Evolutionary conservation across 257 asterid genomes (phyloP).

Genomic region (Solanum bulbocastanum): DNA sequence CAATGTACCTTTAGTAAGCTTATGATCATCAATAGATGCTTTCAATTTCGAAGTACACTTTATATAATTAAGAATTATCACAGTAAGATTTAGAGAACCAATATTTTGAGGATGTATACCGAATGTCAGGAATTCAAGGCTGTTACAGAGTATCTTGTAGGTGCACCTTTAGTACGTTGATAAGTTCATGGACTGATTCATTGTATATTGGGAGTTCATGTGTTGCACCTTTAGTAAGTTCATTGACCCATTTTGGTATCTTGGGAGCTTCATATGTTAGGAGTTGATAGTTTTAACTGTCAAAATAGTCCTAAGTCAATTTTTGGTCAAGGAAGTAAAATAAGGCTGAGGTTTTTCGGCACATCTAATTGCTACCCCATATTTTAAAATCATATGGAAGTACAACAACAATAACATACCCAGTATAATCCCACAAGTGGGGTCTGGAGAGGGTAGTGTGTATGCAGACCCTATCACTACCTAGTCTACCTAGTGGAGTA

Average conservation of each 20-base stretch:
- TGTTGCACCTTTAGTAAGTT: neutral
- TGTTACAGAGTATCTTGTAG: neutral
- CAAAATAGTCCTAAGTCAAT: neutral
- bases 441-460: neutral
- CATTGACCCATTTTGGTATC: neutral
- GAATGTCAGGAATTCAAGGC: neutral
- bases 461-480: neutral
- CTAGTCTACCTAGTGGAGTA: neutral
- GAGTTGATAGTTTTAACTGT: neutral
- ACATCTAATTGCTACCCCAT: neutral
- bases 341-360: neutral
- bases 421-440: neutral
- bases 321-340: neutral
- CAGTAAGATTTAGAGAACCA: neutral
- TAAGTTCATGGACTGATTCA: neutral
- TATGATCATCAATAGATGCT: neutral
- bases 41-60: neutral
- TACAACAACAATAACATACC: neutral
- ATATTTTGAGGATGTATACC: neutral
- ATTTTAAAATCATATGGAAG: neutral
- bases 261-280: neutral
- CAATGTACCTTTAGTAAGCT: neutral
- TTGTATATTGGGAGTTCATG: neutral
- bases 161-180: neutral
- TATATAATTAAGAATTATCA: neutral